Percentiles rank a stretch among this genome's conserved stretches.
phyloP scores from a whole-genome alignment of 768 basidiomycete genomes.

The Boletales sp. region DNA sequence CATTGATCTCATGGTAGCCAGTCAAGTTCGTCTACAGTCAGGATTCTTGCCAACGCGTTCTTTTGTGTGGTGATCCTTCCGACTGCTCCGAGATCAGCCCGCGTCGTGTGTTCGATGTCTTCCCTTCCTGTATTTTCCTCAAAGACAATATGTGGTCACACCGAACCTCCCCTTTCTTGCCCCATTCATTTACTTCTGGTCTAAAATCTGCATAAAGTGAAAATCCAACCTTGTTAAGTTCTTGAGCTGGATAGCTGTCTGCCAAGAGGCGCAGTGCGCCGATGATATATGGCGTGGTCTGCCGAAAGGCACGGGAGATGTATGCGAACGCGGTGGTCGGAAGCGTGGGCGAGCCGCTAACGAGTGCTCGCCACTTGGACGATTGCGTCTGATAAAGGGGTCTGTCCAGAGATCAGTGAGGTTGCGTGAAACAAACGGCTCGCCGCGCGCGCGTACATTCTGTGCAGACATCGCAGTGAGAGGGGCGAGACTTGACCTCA shows the following conservation, averaged over 20 bases:
- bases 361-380: conserved; percentile 81
- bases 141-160: conserved; percentile 67
- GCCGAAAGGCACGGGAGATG: conserved; percentile 73
- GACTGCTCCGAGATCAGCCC: conserved; percentile 5
- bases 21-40: too few species aligned
- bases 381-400: conserved; percentile 72
- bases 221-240: conserved; percentile 68
- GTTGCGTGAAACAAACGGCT: neutral
- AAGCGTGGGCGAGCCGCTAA: conserved; percentile 61
- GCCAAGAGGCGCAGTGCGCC: conserved; percentile 75
- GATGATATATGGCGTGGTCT: conserved; percentile 72
- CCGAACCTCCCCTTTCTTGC: conserved; percentile 69
- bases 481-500: neutral
- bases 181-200: conserved; percentile 81
- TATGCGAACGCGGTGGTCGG: conserved; percentile 82
- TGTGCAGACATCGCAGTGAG: conserved; percentile 10
- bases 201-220: conserved; percentile 84
- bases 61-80: conserved; percentile 39
- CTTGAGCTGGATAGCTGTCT: conserved; percentile 50
- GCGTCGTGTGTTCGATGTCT: conserved; percentile 5
- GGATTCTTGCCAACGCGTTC: conserved; percentile 13
- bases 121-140: conserved; percentile 28
- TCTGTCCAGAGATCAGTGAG: conserved; percentile 37
- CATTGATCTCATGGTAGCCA: neutral
- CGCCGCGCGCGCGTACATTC: conserved; percentile 36